phyloP scores from a whole-genome alignment of 148 eudicot species.

The Cornus suecica region DNA sequence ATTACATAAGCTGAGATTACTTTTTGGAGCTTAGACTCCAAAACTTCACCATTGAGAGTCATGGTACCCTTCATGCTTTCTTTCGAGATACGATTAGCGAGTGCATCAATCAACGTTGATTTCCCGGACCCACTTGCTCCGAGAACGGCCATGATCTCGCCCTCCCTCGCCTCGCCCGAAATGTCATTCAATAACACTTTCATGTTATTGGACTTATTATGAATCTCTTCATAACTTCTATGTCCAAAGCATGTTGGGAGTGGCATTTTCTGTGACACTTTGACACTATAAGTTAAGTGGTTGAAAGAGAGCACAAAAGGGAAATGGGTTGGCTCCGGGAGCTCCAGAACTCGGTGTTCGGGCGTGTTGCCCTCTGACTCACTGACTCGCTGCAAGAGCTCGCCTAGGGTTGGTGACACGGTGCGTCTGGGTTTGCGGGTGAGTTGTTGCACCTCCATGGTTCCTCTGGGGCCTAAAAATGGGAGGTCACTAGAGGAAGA shows the following conservation, averaged over 20 bases:
- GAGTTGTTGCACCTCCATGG: slow-evolving; percentile 49
- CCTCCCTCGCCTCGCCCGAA: slow-evolving; percentile 71
- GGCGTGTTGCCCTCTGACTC: slow-evolving; percentile 9
- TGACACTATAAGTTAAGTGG: slow-evolving; percentile 65
- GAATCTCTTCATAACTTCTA: neutral
- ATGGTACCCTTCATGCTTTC: slow-evolving; percentile 63
- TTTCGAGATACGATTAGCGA: slow-evolving; percentile 60
- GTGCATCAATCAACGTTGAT: slow-evolving; percentile 74
- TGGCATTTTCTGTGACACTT: slow-evolving; percentile 22
- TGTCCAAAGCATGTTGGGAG: slow-evolving; percentile 21
- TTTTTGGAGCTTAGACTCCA: slow-evolving; percentile 64
- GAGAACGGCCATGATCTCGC: slow-evolving; percentile 76
- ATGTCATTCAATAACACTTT: slow-evolving; percentile 53
- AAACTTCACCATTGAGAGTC: slow-evolving; percentile 56
- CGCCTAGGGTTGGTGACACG: slow-evolving; percentile 47
- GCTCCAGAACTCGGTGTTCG: slow-evolving; percentile 36
- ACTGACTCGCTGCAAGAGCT: slow-evolving; percentile 52
- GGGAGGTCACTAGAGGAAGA: slow-evolving; percentile 39
- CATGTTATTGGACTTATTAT: slow-evolving; percentile 1
- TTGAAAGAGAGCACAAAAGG: slow-evolving; percentile 67
- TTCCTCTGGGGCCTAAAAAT: slow-evolving; percentile 48
- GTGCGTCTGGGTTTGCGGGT: slow-evolving; percentile 36
- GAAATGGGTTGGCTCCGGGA: slow-evolving; percentile 9
- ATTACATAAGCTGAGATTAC: slow-evolving; percentile 84
- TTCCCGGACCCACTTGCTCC: slow-evolving; percentile 95